phyloP scores from a whole-genome alignment of 306 rosid species.

The Lotus japonicus region DNA sequence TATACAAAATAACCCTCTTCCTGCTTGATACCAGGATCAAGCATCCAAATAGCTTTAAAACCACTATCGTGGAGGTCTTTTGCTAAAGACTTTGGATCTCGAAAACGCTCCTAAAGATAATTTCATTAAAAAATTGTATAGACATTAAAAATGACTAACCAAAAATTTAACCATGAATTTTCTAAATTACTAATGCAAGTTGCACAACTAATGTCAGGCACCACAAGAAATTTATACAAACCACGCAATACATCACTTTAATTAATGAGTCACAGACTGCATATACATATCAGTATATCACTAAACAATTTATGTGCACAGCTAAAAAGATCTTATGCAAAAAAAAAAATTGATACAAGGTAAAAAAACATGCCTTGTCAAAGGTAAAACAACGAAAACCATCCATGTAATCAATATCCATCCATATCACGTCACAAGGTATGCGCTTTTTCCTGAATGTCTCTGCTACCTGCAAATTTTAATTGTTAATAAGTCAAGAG shows the following conservation, averaged over 20 bases:
- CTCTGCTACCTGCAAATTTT: conserved; percentile 56
- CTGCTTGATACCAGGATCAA: conserved; percentile 84
- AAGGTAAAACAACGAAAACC: conserved; percentile 91
- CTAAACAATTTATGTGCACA: too few species aligned
- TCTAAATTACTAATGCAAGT: background rate
- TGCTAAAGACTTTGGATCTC: conserved; percentile 63
- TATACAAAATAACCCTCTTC: conserved; percentile 79
- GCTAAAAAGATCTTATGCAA: background rate
- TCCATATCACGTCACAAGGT: conserved; percentile 94
- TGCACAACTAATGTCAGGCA: conserved; percentile 4
- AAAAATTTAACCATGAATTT: conserved; percentile 5
- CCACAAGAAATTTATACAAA: background rate
- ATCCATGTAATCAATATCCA: conserved; percentile 96
- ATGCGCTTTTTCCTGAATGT: conserved; percentile 64
- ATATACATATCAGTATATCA: background rate
- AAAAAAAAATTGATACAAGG: background rate
- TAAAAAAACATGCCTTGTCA: conserved; percentile 48
- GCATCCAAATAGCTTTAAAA: conserved; percentile 94
- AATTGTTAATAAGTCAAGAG: conserved; percentile 14
- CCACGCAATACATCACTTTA: background rate
- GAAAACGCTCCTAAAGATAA: conserved; percentile 59
- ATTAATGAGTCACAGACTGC: background rate
- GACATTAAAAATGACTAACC: conserved; percentile 9
- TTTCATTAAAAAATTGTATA: background rate
- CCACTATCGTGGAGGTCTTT: conserved; percentile 58